A percentile compares a stretch with the other conserved stretches of the same genome.
Conservation (phyloP, 495 filamentous ascomycete genomes). For the Parmelia sp. region DNA sequence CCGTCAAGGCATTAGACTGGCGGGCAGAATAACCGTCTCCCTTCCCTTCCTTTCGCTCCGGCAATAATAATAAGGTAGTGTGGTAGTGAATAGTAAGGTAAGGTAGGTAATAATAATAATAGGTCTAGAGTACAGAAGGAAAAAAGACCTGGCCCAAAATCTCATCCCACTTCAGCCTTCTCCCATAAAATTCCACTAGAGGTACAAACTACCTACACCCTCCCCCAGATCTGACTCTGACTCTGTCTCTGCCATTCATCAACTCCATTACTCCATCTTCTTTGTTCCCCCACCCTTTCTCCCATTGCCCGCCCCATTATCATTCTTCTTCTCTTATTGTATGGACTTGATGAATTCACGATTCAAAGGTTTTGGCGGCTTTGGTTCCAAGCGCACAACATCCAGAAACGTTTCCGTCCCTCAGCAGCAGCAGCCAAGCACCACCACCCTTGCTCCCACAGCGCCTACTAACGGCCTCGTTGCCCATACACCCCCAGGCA, state of each 20-base stretch:
- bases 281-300: not conserved
- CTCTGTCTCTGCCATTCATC: slow-evolving; percentile 3
- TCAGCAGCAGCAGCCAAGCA: slow-evolving; percentile 33
- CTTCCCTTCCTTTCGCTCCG: not conserved
- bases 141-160: too few species aligned
- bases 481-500: slow-evolving; percentile 26
- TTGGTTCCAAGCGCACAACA: slow-evolving; percentile 43
- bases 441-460: slow-evolving; percentile 34
- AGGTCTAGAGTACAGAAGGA: too few species aligned
- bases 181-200: not conserved
- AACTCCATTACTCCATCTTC: not conserved
- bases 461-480: slow-evolving; percentile 32
- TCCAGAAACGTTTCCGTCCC: slow-evolving; percentile 27
- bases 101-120: too few species aligned
- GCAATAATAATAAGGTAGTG: too few species aligned
- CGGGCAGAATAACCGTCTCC: not conserved
- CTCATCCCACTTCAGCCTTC: slow-evolving; percentile 2
- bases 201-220: not conserved
- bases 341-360: slow-evolving; percentile 47
- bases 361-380: slow-evolving; percentile 41
- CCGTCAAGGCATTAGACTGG: not conserved
- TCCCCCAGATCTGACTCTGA: slow-evolving; percentile 6
- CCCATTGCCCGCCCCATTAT: not conserved
- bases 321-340: slow-evolving; percentile 1
- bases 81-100: too few species aligned